phyloP scores from a whole-genome alignment of 805 yeast species.

The Lipomyces yamadae region DNA sequence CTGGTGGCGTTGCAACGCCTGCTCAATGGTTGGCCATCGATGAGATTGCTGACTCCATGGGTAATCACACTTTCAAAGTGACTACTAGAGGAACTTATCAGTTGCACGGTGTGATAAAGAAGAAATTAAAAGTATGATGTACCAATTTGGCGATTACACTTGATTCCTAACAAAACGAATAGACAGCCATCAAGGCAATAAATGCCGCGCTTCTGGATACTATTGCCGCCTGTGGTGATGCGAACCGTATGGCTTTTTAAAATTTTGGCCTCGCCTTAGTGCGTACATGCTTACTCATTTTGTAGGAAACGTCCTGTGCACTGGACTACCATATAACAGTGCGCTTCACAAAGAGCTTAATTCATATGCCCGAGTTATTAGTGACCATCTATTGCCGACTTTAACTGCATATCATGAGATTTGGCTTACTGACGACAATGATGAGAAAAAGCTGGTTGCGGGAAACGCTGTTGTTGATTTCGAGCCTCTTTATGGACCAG shows the following conservation, averaged over 20 bases:
- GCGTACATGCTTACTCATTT: neutral
- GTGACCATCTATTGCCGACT: conserved; percentile 82
- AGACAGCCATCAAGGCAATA: conserved; percentile 84
- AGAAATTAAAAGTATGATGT: conserved; percentile 64
- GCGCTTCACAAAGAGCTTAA: conserved; percentile 78
- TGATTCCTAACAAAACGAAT: neutral
- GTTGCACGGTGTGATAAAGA: conserved; percentile 91
- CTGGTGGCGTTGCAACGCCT: conserved; percentile 90
- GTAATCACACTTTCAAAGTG: conserved; percentile 91
- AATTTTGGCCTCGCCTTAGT: neutral
- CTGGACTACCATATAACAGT: conserved; percentile 84
- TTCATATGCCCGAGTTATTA: conserved; percentile 63
- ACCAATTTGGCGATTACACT: neutral
- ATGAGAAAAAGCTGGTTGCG: conserved; percentile 78
- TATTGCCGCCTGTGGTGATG: conserved; percentile 98
- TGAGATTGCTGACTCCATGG: conserved; percentile 74
- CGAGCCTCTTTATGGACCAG: conserved; percentile 87
- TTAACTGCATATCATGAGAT: conserved; percentile 97
- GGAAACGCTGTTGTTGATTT: conserved; percentile 80
- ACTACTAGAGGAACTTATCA: conserved; percentile 98
- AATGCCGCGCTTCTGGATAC: conserved; percentile 90
- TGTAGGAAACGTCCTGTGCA: conserved; percentile 74
- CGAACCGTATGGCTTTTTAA: conserved; percentile 58
- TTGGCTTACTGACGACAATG: conserved; percentile 82
- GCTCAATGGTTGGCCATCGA: conserved; percentile 87